phyloP scores from a whole-genome alignment of 345 rosid genomes.

The Rhizophora apiculata region DNA sequence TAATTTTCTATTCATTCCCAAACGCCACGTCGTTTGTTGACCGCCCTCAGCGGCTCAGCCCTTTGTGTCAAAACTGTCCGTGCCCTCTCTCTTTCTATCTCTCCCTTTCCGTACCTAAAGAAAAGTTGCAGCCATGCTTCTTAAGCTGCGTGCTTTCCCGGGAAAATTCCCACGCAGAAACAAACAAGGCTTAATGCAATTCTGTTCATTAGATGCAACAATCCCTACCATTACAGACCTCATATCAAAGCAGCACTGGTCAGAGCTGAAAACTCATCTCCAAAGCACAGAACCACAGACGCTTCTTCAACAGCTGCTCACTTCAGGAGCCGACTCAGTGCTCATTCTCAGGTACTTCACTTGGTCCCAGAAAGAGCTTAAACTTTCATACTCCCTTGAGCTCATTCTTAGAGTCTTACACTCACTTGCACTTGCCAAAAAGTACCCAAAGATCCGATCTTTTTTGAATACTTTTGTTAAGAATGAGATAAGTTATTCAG shows the following conservation, averaged over 20 bases:
- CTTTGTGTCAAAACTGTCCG: no score
- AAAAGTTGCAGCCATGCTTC: background rate
- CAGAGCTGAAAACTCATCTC: conserved; percentile 41
- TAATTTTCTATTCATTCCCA: no score
- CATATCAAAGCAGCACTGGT: conserved; percentile 62
- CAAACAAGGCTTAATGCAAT: conserved; percentile 17
- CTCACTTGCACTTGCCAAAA: conserved; percentile 45
- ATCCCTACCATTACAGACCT: conserved; percentile 34
- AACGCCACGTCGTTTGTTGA: no score
- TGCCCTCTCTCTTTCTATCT: no score
- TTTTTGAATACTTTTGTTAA: conserved; percentile 58
- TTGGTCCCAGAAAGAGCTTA: conserved; percentile 51
- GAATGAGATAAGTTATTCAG: conserved; percentile 29
- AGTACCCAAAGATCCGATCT: conserved; percentile 57
- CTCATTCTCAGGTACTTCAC: conserved; percentile 53
- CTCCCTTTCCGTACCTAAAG: no score
- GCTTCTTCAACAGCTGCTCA: conserved; percentile 43
- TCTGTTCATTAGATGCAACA: conserved; percentile 19
- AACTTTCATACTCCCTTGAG: conserved; percentile 38
- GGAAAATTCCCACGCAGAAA: conserved; percentile 9
- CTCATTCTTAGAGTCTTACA: conserved; percentile 44
- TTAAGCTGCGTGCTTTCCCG: background rate
- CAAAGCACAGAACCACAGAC: conserved; percentile 31
- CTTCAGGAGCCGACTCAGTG: conserved; percentile 50
- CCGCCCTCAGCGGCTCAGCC: no score